Evolutionary conservation across 2,329 filamentous ascomycete genomes (phyloP), one percentile per base, ranked within the genome.

Genomic region (Lecanosticta acicola): DNA sequence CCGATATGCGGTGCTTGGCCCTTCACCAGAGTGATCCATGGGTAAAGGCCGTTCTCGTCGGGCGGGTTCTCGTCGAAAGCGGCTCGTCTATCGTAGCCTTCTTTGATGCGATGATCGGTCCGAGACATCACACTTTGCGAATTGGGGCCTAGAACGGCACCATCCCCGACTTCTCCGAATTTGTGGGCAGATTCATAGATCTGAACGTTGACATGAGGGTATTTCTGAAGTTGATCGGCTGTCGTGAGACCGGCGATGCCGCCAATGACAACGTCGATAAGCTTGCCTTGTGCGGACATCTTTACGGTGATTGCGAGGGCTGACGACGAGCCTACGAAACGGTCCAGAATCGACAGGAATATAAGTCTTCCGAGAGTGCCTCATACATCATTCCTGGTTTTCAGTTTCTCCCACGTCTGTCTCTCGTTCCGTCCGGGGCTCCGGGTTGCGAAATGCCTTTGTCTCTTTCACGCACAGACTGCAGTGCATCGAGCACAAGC

Each of bases 111-210:
- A 1, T 74, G 73, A 29, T 72, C 71, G 48, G 79, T 72, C 3
- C 75, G 60, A 7, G 67, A 62, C 70, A 82, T 74, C 2, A 78
- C 75, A 16, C 71, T 71, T 11, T 53, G 45, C 2, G 76, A 73
- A 48, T 79, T 79, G 17, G 77, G 74, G 1, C 75, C 75, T 32
- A 82, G 71, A 2, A 36, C 39, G n/a, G 48, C 33, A 19, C 39
- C 49, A 19, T 39, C 39, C 10, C 49, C 49, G n/a, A 43, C 35
- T 26, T 51, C 45, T 10, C 41, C 32, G 20, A 51, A 48, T 14
- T 29, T 39, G 11, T 32, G 20, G 0, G 77, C 76, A 2, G 75
- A 68, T 61, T 82, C 79, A 55, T 79, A 82, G 48, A 82, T 69
- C 20, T 68, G 68, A 26, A 77, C 65, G 3, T 65, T 61, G 37